Evolutionary conservation across 345 rosid genomes (phyloP).

Genomic region (Hibiscus trionum): DNA sequence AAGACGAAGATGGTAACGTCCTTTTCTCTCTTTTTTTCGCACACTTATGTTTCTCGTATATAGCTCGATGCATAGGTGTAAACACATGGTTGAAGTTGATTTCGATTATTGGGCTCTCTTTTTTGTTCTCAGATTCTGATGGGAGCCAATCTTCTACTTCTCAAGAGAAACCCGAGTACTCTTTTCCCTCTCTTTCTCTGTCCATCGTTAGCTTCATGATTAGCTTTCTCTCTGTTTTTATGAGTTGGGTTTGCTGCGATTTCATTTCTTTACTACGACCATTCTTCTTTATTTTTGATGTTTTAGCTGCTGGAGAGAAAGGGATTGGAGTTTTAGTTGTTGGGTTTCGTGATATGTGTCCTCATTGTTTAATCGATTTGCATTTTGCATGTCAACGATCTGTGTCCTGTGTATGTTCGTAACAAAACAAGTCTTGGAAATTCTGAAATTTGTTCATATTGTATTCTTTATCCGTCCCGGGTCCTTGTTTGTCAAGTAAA

Average conservation of each 20-base stretch:
- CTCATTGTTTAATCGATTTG: slow-evolving; percentile 5
- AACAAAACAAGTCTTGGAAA: neutral
- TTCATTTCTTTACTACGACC: neutral
- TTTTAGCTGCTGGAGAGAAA: slow-evolving; percentile 5
- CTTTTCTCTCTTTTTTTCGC: neutral
- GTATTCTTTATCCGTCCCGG: neutral
- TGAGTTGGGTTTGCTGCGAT: slow-evolving; percentile 11
- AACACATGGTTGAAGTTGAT: slow-evolving; percentile 14
- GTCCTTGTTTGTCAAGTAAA: neutral
- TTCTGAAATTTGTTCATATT: neutral
- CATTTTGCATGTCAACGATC: slow-evolving; percentile 32
- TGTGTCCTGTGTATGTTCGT: slow-evolving; percentile 4
- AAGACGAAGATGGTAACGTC: slow-evolving; percentile 26
- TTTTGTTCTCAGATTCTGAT: slow-evolving; percentile 41
- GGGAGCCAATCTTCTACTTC: slow-evolving; percentile 44
- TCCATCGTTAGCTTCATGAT: slow-evolving; percentile 6
- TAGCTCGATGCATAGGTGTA: slow-evolving; percentile 16
- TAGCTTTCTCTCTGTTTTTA: slow-evolving; percentile 1
- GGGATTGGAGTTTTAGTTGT: slow-evolving; percentile 3
- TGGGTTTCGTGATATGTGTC: slow-evolving; percentile 5
- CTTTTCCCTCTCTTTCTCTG: slow-evolving; percentile 1
- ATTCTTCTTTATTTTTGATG: slow-evolving; percentile 8
- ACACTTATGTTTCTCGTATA: neutral
- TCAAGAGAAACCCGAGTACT: slow-evolving; percentile 68
- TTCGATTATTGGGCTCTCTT: slow-evolving; percentile 9